Percentiles rank a stretch among this genome's conserved stretches.
phyloP scores from a whole-genome alignment of 2,329 filamentous ascomycete genomes.

The Dactylonectria estremocensis region DNA sequence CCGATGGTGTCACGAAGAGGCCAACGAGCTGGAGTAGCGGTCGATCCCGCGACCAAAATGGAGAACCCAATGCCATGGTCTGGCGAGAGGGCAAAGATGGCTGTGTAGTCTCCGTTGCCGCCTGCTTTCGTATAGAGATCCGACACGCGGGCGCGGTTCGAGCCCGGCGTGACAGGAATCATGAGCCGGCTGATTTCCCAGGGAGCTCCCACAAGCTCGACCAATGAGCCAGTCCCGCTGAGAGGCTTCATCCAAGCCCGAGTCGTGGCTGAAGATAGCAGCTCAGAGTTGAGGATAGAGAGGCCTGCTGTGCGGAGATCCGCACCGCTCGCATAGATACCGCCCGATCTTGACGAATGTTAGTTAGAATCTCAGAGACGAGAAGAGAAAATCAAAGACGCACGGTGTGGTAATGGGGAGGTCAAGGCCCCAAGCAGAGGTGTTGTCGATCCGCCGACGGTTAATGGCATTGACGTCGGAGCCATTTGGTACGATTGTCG shows the following conservation, averaged over 20 bases:
- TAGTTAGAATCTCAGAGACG: neutral
- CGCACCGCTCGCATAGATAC: constrained; percentile 28
- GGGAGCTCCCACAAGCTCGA: constrained; percentile 38
- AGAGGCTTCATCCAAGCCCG: constrained; percentile 42
- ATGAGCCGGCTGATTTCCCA: constrained; percentile 43
- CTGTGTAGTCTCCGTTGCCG: constrained; percentile 47
- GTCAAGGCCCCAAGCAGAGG: constrained; percentile 35
- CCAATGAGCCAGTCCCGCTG: constrained; percentile 36
- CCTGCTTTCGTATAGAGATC: constrained; percentile 49
- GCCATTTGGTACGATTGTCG: constrained; percentile 10
- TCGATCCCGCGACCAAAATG: constrained; percentile 45
- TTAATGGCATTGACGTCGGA: constrained; percentile 33
- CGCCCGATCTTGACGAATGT: constrained; percentile 33
- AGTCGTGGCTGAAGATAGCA: constrained; percentile 22
- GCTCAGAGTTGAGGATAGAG: constrained; percentile 40
- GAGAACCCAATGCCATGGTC: constrained; percentile 52
- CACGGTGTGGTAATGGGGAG: constrained; percentile 40
- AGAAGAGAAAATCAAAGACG: constrained; percentile 1
- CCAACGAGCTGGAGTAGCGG: constrained; percentile 35
- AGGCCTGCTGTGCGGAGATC: constrained; percentile 38
- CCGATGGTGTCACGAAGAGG: constrained; percentile 37
- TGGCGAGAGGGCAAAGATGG: constrained; percentile 48
- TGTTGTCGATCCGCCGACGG: neutral
- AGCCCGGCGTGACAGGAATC: constrained; percentile 42
- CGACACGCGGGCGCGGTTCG: constrained; percentile 47